A percentile compares a stretch with the other conserved stretches of the same genome.
Evolutionary conservation across 208 protist species (phyloP).

Genomic region (Angomonas ambiguus): DNA sequence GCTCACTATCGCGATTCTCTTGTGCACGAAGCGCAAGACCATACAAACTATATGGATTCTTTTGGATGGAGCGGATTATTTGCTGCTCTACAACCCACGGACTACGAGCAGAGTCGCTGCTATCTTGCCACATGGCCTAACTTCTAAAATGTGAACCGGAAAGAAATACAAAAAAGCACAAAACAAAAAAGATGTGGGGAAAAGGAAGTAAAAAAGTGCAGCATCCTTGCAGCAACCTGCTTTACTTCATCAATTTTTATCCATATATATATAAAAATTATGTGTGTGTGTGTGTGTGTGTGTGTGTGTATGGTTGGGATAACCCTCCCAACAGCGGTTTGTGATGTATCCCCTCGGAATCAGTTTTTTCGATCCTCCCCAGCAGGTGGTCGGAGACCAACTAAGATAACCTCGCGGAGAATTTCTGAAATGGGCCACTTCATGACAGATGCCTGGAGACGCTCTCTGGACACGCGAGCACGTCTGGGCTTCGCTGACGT

Average conservation of each 20-base stretch:
- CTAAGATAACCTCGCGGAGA: conserved; percentile 18
- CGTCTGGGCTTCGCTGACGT: background rate
- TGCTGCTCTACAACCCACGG: background rate
- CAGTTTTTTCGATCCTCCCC: background rate
- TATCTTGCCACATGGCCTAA: background rate
- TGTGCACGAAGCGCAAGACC: background rate
- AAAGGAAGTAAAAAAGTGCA: too few relatives aligned
- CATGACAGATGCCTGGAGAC: conserved; percentile 19
- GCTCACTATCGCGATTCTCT: background rate
- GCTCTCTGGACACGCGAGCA: background rate
- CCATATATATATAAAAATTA: background rate
- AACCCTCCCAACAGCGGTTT: too few relatives aligned
- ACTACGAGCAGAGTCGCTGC: background rate
- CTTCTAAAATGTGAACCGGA: background rate
- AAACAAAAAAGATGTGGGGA: background rate
- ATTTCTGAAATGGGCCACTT: conserved; percentile 16
- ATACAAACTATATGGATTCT: background rate
- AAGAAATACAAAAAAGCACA: background rate
- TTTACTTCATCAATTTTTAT: too few relatives aligned
- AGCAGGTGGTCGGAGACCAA: conserved; percentile 15
- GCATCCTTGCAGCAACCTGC: too few relatives aligned
- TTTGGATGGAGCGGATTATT: background rate
- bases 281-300: conserved; percentile 14
- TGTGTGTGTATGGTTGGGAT: conserved; percentile 1
- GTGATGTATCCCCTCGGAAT: too few relatives aligned